A percentile compares a stretch with the other conserved stretches of the same genome.
phyloP scores from a whole-genome alignment of 495 filamentous ascomycete species.

The Penicillium atrosanguineum region DNA sequence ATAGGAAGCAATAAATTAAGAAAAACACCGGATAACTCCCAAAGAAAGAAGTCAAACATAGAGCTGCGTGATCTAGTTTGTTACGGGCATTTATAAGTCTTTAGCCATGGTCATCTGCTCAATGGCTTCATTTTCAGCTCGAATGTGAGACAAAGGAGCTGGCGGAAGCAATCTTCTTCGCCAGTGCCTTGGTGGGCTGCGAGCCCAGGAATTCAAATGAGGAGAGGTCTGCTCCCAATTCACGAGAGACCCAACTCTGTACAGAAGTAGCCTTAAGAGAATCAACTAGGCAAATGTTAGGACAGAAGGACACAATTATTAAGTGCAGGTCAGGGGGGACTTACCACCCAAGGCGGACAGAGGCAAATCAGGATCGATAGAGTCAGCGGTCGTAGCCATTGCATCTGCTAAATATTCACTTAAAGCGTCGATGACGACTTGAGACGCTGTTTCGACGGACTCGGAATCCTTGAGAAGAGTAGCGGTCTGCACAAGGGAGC shows the following conservation, averaged over 20 bases:
- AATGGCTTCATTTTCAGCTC: slow-evolving; percentile 5
- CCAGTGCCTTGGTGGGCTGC: slow-evolving; percentile 19
- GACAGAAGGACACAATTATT: too few species aligned
- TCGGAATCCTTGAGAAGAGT: slow-evolving; percentile 16
- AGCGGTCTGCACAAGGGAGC: slow-evolving; percentile 5
- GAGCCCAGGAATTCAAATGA: slow-evolving; percentile 30
- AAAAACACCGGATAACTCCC: neutral
- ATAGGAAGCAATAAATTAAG: neutral
- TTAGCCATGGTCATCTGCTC: neutral
- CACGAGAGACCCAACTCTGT: slow-evolving; percentile 35
- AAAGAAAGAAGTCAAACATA: neutral
- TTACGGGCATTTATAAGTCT: neutral
- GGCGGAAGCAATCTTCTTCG: slow-evolving; percentile 20
- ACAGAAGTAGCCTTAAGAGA: slow-evolving; percentile 39
- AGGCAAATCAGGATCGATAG: slow-evolving; percentile 25
- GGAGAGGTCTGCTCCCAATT: slow-evolving; percentile 25
- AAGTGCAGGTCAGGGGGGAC: neutral
- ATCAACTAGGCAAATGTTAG: slow-evolving; percentile 28
- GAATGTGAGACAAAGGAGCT: slow-evolving; percentile 22
- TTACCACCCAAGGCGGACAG: slow-evolving; percentile 26
- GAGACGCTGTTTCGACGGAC: slow-evolving; percentile 9
- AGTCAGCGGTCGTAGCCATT: slow-evolving; percentile 24
- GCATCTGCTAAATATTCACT: slow-evolving; percentile 23
- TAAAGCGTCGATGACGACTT: slow-evolving; percentile 16
- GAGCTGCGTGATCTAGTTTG: too few species aligned